Conservation (phyloP, 2,329 filamentous ascomycete species). For the Trichoderma sp. region DNA sequence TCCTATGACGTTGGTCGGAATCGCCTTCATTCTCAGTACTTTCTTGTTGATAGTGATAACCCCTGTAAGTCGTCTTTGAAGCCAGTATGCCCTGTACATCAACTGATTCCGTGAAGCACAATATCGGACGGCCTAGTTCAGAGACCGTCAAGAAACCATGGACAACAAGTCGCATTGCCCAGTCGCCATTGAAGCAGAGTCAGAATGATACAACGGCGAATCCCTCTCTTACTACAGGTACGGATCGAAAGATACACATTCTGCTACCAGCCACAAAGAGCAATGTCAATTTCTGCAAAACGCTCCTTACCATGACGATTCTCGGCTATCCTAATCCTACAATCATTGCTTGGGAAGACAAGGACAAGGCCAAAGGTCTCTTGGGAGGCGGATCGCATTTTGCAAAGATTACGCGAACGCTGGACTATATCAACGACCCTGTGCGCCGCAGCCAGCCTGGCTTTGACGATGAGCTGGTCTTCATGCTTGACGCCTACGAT, state of each 20-base stretch:
- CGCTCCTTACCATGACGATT: conserved; percentile 37
- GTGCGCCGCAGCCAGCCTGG: conserved; percentile 30
- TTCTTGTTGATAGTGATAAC: conserved; percentile 24
- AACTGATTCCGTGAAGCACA: neutral
- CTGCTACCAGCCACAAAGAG: conserved; percentile 37
- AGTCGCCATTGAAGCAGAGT: neutral
- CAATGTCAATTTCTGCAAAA: conserved; percentile 40
- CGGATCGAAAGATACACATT: conserved; percentile 33
- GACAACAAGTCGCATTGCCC: neutral
- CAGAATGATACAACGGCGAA: neutral
- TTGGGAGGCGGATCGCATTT: conserved; percentile 39
- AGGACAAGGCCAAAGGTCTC: conserved; percentile 29
- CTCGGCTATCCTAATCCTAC: conserved; percentile 38
- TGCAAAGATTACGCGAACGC: conserved; percentile 37
- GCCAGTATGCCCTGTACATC: neutral
- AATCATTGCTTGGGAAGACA: conserved; percentile 37
- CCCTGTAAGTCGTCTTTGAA: conserved; percentile 24
- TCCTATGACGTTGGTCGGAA: neutral
- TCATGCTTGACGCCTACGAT: conserved; percentile 42
- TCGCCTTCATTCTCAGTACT: conserved; percentile 28
- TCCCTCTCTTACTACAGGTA: neutral
- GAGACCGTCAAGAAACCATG: neutral
- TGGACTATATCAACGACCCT: conserved; percentile 37
- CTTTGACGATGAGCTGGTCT: conserved; percentile 38
- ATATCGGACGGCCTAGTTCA: neutral